Base-by-base conservation (phyloP, 2,329 filamentous ascomycete species). In the Torrubiella hemipterigena region DNA sequence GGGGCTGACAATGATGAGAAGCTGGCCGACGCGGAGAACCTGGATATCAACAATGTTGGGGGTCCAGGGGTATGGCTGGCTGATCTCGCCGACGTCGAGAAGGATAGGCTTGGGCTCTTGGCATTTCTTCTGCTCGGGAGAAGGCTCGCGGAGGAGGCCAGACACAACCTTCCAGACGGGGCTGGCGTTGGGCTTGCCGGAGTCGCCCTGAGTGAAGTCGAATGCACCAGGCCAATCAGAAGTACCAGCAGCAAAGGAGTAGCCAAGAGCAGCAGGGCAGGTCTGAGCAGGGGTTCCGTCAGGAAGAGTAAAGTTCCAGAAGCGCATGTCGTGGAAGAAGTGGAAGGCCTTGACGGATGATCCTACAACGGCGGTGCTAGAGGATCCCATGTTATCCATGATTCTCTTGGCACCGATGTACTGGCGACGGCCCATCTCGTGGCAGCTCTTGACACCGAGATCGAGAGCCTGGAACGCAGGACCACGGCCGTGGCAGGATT, bases 21-120 rank as follows among this genome's bases (percentile, higher is more conserved):
- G 58, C 46, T 91, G 82, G 1, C 89, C 89, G 1, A 89, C 80
- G 10, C 89, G 80, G 11, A 95, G 65, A 18, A 81, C 66, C 50
- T 95, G 89, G 8, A 95, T 69, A 49, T 95, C 85, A 27, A 93
- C 86, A 28, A 95, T 76, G 43, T 95, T 95, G 1, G 89, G 84
- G 0, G 81, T 77, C 89, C 89, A 96, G 6, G 73, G 62, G 53
- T 95, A 95, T 0, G 89, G 89, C 8, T 56, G 58, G 4, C 63
- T 61, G n/a, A 86, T 71, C 48, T 86, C 79, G 23, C 89, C 89
- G 2, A 93, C 84, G 42, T 95, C 87, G 2, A 96, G 69, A 0
- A 96, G 65, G 34, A 96, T 79, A 0, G 84, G 81, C 50, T 96
- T 95, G 2, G 79, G 72, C 16, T 65, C 65, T 42, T 96, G 89